Evolutionary conservation across 768 basidiomycete species (phyloP).

Genomic region (Sutorius australiensis): DNA sequence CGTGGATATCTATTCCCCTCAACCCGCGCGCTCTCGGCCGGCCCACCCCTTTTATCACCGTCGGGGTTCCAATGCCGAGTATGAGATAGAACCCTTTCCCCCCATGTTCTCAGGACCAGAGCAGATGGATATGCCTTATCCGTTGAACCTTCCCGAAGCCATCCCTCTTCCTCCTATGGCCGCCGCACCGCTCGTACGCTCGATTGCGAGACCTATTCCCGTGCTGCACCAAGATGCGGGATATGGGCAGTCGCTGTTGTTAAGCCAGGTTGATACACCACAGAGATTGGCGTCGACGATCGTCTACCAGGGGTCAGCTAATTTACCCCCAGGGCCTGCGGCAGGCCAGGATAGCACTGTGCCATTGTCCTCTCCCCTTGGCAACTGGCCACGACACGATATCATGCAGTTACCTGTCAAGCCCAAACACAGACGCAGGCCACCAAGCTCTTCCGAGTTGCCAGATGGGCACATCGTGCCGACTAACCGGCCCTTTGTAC

Average conservation of each 20-base stretch:
- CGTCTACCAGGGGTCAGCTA: slow-evolving; percentile 30
- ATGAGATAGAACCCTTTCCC: slow-evolving; percentile 46
- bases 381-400: slow-evolving; percentile 53
- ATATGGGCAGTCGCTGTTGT: slow-evolving; percentile 4
- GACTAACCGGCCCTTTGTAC: slow-evolving; percentile 1
- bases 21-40: slow-evolving; percentile 38
- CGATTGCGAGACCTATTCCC: slow-evolving; percentile 16
- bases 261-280: slow-evolving; percentile 5
- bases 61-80: slow-evolving; percentile 40
- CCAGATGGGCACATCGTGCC: slow-evolving; percentile 6
- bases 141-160: slow-evolving; percentile 23
- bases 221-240: slow-evolving; percentile 4
- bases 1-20: slow-evolving; percentile 42
- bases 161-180: slow-evolving; percentile 23
- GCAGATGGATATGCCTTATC: slow-evolving; percentile 16
- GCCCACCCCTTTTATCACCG: slow-evolving; percentile 30
- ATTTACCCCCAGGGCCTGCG: slow-evolving; percentile 18
- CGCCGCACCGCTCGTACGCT: slow-evolving; percentile 11
- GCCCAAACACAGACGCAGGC: slow-evolving; percentile 6
- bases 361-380: slow-evolving; percentile 44
- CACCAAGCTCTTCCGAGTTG: slow-evolving; percentile 24
- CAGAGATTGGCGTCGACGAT: slow-evolving; percentile 22
- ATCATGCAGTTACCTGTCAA: slow-evolving; percentile 26
- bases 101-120: slow-evolving; percentile 25
- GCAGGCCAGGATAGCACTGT: slow-evolving; percentile 9